phyloP scores from a whole-genome alignment of 2,329 filamentous ascomycete genomes.

The Penicillium sp. region DNA sequence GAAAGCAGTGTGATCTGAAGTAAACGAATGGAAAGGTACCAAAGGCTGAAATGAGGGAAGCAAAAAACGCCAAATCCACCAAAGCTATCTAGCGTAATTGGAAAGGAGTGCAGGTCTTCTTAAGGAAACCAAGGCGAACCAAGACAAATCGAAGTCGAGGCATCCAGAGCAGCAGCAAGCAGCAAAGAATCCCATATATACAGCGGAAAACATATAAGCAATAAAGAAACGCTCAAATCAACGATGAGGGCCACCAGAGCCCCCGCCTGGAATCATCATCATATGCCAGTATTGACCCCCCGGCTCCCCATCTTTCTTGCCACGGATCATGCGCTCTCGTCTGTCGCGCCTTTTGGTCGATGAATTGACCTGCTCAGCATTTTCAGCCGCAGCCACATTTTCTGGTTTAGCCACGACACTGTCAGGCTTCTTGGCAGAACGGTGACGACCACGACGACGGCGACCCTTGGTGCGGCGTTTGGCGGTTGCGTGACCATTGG shows the following conservation, averaged over 20 bases:
- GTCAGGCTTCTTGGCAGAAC: slow-evolving; percentile 4
- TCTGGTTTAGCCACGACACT: neutral
- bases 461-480: slow-evolving; percentile 2
- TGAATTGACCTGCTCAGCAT: slow-evolving; percentile 28
- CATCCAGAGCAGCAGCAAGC: neutral
- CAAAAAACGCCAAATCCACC: too few relatives aligned
- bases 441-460: slow-evolving; percentile 3
- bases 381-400: neutral
- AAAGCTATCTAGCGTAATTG: neutral
- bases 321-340: slow-evolving; percentile 33
- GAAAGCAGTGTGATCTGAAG: too few relatives aligned
- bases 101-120: neutral
- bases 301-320: slow-evolving; percentile 7
- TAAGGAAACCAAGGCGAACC: neutral
- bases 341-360: slow-evolving; percentile 33
- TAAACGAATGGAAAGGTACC: too few relatives aligned
- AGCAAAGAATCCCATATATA: neutral
- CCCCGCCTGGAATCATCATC: slow-evolving; percentile 17
- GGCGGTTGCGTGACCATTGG: neutral
- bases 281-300: slow-evolving; percentile 19
- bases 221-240: neutral
- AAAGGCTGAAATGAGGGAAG: too few relatives aligned
- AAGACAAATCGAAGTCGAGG: neutral
- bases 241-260: slow-evolving; percentile 4
- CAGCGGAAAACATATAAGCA: neutral